These are phyloP conservation scores for Candida nitratophila DNA, from an alignment of 805 yeast genomes.

Conservation along the genomic window DNA sequence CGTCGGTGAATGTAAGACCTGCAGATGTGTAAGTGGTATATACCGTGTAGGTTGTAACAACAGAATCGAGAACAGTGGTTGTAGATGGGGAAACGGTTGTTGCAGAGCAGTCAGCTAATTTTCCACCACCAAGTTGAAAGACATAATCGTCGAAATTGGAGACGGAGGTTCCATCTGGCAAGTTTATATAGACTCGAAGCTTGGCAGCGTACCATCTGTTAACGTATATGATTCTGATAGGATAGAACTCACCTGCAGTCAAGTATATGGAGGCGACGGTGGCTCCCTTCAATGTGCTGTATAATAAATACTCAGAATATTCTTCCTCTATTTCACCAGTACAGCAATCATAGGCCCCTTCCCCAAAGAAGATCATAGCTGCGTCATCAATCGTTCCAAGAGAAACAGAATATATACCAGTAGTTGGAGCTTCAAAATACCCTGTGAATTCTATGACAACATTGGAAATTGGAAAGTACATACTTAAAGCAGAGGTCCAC, in stretches of 20 bases:
- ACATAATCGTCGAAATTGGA: background rate
- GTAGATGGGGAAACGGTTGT: background rate
- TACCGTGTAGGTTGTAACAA: background rate
- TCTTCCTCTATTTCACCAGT: too few relatives aligned
- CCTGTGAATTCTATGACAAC: constrained; percentile 10
- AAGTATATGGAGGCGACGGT: constrained; percentile 2
- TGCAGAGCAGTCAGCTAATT: background rate
- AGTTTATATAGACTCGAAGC: too few relatives aligned
- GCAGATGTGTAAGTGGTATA: background rate
- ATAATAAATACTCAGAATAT: too few relatives aligned
- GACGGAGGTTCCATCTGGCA: background rate
- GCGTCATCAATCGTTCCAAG: constrained; percentile 23
- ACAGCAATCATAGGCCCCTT: constrained; percentile 30
- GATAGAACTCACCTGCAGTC: background rate
- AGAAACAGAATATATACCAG: constrained; percentile 22
- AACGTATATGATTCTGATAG: constrained; percentile 3
- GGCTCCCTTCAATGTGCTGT: too few relatives aligned
- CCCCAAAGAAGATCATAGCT: constrained; percentile 25
- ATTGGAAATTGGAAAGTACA: constrained; percentile 5
- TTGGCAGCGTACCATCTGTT: background rate
- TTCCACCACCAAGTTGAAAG: background rate
- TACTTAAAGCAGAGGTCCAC: constrained; percentile 5
- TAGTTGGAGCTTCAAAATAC: constrained; percentile 17
- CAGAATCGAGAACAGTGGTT: background rate
- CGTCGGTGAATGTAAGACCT: too few relatives aligned